Evolutionary conservation across 768 basidiomycete species (phyloP).

Genomic region (Suillus subalutaceus): DNA sequence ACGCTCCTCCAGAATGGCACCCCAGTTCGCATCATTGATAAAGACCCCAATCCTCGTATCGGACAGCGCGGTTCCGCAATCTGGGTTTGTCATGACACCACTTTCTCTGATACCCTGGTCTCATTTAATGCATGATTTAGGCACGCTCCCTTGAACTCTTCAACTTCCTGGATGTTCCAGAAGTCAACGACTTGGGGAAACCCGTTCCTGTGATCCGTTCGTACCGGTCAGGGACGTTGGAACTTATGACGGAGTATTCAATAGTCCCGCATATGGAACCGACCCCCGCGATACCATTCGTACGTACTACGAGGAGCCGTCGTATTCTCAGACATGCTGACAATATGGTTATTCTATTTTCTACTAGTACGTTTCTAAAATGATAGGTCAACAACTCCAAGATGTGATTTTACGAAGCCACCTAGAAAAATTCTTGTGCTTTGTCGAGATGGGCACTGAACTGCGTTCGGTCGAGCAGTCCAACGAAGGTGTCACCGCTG

Average conservation of each 20-base stretch:
- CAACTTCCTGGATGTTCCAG: slow-evolving; percentile 38
- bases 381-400: slow-evolving; percentile 25
- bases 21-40: slow-evolving; percentile 14
- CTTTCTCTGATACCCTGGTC: background rate
- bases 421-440: slow-evolving; percentile 25
- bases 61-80: slow-evolving; percentile 44
- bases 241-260: background rate
- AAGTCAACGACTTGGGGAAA: slow-evolving; percentile 36
- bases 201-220: slow-evolving; percentile 31
- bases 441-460: slow-evolving; percentile 41
- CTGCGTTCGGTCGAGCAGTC: slow-evolving; percentile 37
- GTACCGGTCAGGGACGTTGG: slow-evolving; percentile 29
- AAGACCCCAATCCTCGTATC: slow-evolving; percentile 28
- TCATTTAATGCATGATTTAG: slow-evolving; percentile 20
- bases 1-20: slow-evolving; percentile 37
- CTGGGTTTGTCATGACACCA: slow-evolving; percentile 26
- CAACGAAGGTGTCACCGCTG: slow-evolving; percentile 31
- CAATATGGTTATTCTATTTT: background rate
- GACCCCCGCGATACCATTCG: slow-evolving; percentile 30
- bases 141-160: slow-evolving; percentile 48
- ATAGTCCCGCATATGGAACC: slow-evolving; percentile 22
- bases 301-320: slow-evolving; percentile 11
- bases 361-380: slow-evolving; percentile 15
- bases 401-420: slow-evolving; percentile 32
- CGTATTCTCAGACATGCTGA: background rate